Base-by-base conservation (phyloP, 192 early-diverging fungal genomes). In the Fimicolochytrium jonesii region DNA sequence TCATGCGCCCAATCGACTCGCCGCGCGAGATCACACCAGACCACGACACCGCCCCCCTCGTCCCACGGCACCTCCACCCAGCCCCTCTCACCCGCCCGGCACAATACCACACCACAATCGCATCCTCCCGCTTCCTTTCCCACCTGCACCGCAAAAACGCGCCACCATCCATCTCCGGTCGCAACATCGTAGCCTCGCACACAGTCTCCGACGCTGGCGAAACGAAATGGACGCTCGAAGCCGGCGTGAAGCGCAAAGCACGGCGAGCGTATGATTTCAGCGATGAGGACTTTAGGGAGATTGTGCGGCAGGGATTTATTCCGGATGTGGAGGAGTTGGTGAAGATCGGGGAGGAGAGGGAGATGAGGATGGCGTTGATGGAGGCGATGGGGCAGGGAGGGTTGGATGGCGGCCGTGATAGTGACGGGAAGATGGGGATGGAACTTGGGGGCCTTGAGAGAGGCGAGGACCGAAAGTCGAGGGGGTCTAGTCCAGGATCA, bases 261-360 rank as follows among this genome's bases (percentile, higher is more conserved):
- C 59, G 79, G 25, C 56, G 81, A 11, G 67, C 58, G 13, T 77
- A 70, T 52, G 45, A 68, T 49, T 77, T 67, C 43, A 82, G 74
- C 6, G 81, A 83, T 48, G 63, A 77, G 20, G 74, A 83, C 50
- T 34, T 83, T 6, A 58, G 59, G 61, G 56, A 62, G n/a, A 83
- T 79, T 18, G 63, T 83, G 13, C 39, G 69, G 52, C 31, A 42
- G 25, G 77, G 81, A 10, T 51, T 63, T 10, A 75, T 82, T 9
- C 67, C 72, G 0, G 63, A 56, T 15, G 47, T 74, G 31, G 75
- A 73, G 48, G 72, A 74, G 37, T 39, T 82, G 51, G 69, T 56
- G 47, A 42, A 64, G 28, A 35, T 70, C 13, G 56, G 70, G 31
- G 61, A 63, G 36, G 26, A 47, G 36, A 46, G 55, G 20, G 41